These are phyloP conservation scores for Macrolepiota dolichaula DNA, from an alignment of 768 basidiomycete species.

Conservation along the genomic window DNA sequence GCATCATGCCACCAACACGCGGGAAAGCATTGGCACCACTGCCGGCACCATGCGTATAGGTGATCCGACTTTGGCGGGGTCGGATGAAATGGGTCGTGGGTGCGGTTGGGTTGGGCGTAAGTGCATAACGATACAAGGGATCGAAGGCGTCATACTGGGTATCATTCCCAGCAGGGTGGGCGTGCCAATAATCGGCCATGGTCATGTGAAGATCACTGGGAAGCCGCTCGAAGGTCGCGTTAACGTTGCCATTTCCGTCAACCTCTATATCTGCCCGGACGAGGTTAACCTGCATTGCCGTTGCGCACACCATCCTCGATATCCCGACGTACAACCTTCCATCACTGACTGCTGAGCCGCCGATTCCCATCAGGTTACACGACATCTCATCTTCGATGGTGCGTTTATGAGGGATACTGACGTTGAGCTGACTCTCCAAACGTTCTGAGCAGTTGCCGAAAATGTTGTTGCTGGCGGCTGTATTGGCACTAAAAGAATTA, in stretches of 20 bases:
- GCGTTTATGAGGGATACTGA: background rate
- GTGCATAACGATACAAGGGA: background rate
- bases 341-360: background rate
- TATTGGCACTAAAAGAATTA: background rate
- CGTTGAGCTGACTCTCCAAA: conserved; percentile 12
- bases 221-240: background rate
- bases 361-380: background rate
- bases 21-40: background rate
- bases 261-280: background rate
- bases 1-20: background rate
- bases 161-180: background rate
- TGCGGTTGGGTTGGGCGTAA: background rate
- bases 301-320: conserved; percentile 11
- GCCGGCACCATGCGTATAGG: background rate
- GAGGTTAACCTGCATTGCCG: conserved; percentile 7
- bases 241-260: background rate
- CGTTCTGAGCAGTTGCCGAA: background rate
- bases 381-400: background rate
- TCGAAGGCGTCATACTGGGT: background rate
- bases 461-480: background rate
- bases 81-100: background rate
- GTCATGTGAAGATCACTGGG: conserved; percentile 8
- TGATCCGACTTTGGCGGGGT: background rate
- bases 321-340: background rate
- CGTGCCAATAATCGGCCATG: background rate